Conservation (phyloP, 805 yeast species). For the Pachysolen tannophilus region DNA sequence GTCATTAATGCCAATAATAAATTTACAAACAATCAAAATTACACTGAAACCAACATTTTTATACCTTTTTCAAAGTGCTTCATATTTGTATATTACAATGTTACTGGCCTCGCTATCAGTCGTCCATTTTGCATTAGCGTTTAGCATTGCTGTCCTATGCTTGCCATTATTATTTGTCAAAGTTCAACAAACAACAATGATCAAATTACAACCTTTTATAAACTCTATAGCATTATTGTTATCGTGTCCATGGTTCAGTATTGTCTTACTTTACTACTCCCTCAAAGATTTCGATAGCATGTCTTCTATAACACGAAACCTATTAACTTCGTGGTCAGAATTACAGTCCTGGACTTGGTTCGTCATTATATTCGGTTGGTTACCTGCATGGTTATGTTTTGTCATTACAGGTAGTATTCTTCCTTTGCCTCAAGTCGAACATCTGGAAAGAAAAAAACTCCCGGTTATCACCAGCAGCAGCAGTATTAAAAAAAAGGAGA, state of each 20-base stretch:
- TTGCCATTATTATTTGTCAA: conserved; percentile 66
- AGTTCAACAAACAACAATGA: conserved; percentile 1
- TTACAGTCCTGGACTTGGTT: conserved; percentile 85
- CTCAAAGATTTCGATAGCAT: neutral
- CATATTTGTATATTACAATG: conserved; percentile 55
- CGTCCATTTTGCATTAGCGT: conserved; percentile 77
- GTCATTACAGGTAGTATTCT: conserved; percentile 12
- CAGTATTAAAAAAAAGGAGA: too few relatives aligned
- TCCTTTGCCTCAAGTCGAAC: neutral
- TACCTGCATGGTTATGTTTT: conserved; percentile 63
- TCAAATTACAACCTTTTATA: conserved; percentile 5
- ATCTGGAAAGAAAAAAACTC: neutral
- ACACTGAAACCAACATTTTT: conserved; percentile 18
- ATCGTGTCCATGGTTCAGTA: conserved; percentile 43
- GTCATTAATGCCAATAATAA: conserved; percentile 5
- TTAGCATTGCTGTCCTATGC: conserved; percentile 59
- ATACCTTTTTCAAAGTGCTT: conserved; percentile 16
- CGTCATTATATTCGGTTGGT: conserved; percentile 66
- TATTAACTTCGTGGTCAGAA: conserved; percentile 57
- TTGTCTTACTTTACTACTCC: conserved; percentile 14
- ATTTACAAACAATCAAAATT: conserved; percentile 5
- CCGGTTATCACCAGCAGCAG: too few relatives aligned
- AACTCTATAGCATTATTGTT: conserved; percentile 28
- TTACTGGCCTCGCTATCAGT: conserved; percentile 67
- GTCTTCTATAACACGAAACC: conserved; percentile 27